A percentile compares a stretch with the other conserved stretches of the same genome.
phyloP scores from a whole-genome alignment of 2,329 filamentous ascomycete species.

The Elsinoe arachidis region DNA sequence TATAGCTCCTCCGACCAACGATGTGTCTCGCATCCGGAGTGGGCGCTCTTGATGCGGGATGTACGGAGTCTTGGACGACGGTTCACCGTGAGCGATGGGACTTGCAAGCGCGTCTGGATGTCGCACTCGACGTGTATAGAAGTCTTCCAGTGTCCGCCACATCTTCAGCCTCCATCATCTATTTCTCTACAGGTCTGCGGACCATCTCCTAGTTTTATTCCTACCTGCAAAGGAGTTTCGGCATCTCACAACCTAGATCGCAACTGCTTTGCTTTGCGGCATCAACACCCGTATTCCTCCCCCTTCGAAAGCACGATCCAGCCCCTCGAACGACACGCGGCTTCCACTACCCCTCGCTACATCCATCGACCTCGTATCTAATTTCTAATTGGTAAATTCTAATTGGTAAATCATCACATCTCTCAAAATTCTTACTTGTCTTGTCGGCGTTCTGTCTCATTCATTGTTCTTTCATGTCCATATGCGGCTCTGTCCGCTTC shows the following conservation, averaged over 20 bases:
- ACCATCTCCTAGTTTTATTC: neutral
- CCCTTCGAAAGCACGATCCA: neutral
- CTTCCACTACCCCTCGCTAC: neutral
- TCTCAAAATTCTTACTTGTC: neutral
- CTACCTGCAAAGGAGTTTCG: neutral
- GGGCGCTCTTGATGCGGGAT: neutral
- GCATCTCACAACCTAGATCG: neutral
- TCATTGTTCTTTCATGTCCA: neutral
- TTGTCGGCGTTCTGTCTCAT: neutral
- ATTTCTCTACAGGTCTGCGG: neutral
- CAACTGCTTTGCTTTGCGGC: slow-evolving; percentile 4
- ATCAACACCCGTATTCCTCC: slow-evolving; percentile 3
- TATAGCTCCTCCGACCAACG: slow-evolving; percentile 2
- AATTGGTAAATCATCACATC: slow-evolving; percentile 4
- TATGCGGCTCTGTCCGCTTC: neutral
- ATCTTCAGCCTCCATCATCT: neutral
- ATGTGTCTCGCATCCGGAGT: slow-evolving; percentile 6
- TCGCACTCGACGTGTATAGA: slow-evolving; percentile 6
- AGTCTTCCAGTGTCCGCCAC: neutral
- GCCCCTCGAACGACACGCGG: slow-evolving; percentile 5
- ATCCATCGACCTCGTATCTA: neutral
- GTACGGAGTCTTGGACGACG: neutral
- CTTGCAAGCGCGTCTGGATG: slow-evolving; percentile 1
- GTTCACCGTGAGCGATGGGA: neutral
- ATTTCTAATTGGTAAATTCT: slow-evolving; percentile 5